phyloP scores from a whole-genome alignment of 176 grass and related monocot genomes.

The Otatea glauca region DNA sequence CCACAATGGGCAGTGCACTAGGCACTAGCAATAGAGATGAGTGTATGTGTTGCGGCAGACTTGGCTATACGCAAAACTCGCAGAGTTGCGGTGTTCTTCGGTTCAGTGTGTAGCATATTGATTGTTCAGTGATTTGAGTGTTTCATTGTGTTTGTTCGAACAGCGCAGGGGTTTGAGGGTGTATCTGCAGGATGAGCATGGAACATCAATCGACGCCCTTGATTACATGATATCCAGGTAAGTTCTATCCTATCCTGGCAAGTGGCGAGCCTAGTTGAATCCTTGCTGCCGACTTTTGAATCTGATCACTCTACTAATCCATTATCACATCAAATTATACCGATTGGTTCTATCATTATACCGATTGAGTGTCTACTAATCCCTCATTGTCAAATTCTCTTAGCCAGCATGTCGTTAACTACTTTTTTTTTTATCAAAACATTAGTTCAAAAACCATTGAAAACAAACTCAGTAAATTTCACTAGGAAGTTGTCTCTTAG shows the following conservation, averaged over 20 bases:
- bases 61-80: background rate
- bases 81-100: background rate
- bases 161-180: slow-evolving; percentile 82
- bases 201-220: slow-evolving; percentile 77
- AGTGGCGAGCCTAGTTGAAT: background rate
- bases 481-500: background rate
- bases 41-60: background rate
- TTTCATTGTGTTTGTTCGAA: slow-evolving; percentile 35
- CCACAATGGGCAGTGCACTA: background rate
- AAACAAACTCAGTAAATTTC: background rate
- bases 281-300: background rate
- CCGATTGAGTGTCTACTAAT: too few species aligned
- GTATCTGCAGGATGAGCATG: slow-evolving; percentile 81
- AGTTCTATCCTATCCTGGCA: background rate
- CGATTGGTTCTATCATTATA: background rate
- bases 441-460: background rate
- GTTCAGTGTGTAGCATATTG: slow-evolving; percentile 31
- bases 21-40: background rate
- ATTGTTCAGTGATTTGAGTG: slow-evolving; percentile 20
- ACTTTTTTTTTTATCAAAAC: background rate
- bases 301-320: background rate
- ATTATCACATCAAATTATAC: background rate
- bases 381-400: too few species aligned
- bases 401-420: background rate
- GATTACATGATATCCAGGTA: slow-evolving; percentile 86